Conservation (phyloP, 108 stramenopile species). For the Fistulifera pelliculosa region DNA sequence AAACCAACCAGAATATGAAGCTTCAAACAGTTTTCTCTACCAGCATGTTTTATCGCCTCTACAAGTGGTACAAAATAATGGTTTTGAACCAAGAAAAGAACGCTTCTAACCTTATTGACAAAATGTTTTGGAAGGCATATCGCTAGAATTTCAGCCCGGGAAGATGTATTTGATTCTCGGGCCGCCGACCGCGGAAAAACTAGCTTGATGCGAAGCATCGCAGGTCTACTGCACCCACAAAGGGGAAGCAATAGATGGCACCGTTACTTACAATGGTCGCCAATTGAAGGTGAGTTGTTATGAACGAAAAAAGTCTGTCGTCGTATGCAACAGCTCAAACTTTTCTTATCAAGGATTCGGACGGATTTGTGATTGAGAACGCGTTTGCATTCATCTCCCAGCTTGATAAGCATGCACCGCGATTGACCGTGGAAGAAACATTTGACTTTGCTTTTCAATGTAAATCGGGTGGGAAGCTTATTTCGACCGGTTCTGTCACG, state of each 20-base stretch:
- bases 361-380: conserved; percentile 22
- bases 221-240: conserved; percentile 44
- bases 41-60: conserved; percentile 18
- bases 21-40: conserved; percentile 38
- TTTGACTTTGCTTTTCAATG: conserved; percentile 70
- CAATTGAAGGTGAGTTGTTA: conserved; percentile 4
- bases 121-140: conserved; percentile 39
- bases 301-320: not conserved
- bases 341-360: conserved; percentile 11
- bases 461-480: conserved; percentile 28
- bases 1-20: conserved; percentile 15
- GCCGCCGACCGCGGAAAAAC: conserved; percentile 47
- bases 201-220: conserved; percentile 36
- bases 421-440: conserved; percentile 68
- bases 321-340: not conserved
- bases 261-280: conserved; percentile 13
- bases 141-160: conserved; percentile 56
- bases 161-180: conserved; percentile 48
- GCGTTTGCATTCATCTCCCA: conserved; percentile 50
- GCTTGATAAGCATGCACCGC: conserved; percentile 57
- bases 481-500: not conserved
- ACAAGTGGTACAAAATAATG: conserved; percentile 11
- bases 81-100: not conserved
- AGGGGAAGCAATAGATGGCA: conserved; percentile 18
- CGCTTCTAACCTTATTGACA: not conserved